These are phyloP conservation scores for Heritiera fomes DNA, from an alignment of 345 rosid genomes.

Conservation along the genomic window DNA sequence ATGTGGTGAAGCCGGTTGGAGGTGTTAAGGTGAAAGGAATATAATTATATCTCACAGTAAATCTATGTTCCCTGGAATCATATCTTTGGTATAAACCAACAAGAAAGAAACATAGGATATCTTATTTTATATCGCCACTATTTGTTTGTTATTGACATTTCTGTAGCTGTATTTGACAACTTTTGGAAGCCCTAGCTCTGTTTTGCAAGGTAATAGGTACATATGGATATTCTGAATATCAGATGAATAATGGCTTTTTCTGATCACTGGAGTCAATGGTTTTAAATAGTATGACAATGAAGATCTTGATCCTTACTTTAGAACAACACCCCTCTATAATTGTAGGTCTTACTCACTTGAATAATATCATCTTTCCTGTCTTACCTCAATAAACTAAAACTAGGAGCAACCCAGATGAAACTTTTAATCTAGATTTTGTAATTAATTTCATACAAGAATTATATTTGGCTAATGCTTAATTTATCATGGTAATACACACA, in stretches of 20 bases:
- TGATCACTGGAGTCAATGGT: background rate
- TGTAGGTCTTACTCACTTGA: background rate
- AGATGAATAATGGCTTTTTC: background rate
- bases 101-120: background rate
- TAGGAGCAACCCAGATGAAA: too few relatives aligned
- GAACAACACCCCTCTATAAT: background rate
- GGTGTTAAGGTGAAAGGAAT: conserved; percentile 47
- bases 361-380: background rate
- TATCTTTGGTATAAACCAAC: background rate
- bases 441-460: too few relatives aligned
- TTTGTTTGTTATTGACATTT: background rate
- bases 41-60: background rate
- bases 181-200: background rate
- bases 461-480: too few relatives aligned
- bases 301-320: background rate
- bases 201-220: background rate
- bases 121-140: background rate
- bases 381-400: background rate
- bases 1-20: conserved; percentile 48
- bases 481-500: background rate
- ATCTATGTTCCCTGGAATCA: background rate
- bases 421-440: too few relatives aligned
- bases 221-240: background rate
- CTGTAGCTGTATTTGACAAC: background rate
- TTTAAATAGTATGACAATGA: background rate